Base-by-base conservation (phyloP, 352 stramenopile species). In the Phytophthora vignae region DNA sequence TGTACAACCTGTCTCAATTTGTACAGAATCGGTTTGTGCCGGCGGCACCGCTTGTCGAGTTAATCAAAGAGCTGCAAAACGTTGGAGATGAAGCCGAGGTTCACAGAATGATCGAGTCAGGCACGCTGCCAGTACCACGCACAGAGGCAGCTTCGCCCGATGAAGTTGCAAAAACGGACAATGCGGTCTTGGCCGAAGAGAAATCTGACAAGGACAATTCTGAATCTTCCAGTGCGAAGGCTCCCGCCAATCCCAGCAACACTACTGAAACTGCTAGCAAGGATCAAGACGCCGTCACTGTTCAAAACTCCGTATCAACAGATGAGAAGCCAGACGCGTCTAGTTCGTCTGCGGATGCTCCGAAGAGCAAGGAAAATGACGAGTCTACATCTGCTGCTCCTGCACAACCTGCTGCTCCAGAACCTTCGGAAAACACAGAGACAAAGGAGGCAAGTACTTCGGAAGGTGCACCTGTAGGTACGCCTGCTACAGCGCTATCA, bases 1-100 rank as follows among this genome's bases (percentile, higher is more conserved):
- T 96, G 81, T 87, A 77, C 19, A 72, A 67, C 31, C n/a, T 91
- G 14, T 61, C 66, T 12, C 40, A 74, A 17, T 83, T 90, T 67
- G 78, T 89, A 56, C 74, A n/a, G 54, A 69, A 42, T 27, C 81
- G 74, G 33, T 74, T 83, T n/a, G 60, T 69, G n/a, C 71, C 79
- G 25, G 61, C 60, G 31, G 29, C 71, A 17, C 67, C 77, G 11
- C 66, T 90, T 7, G 42, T 87, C 33, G 52, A 49, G 22, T 49
- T 88, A 21, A 67, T 91, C n/a, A 78, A 81, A 27, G 70, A 79
- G 22, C 63, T 90, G 9, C 83, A 89, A 64, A 64, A 63, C 9
- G 38, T 86, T 53, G 67, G 64, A 64, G 59, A 80, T 22, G 44
- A 73, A 76, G 58, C 52, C 15, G 29, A 53, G 6, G 77, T 87